phyloP scores from a whole-genome alignment of 345 rosid genomes.

The Acer negundo region DNA sequence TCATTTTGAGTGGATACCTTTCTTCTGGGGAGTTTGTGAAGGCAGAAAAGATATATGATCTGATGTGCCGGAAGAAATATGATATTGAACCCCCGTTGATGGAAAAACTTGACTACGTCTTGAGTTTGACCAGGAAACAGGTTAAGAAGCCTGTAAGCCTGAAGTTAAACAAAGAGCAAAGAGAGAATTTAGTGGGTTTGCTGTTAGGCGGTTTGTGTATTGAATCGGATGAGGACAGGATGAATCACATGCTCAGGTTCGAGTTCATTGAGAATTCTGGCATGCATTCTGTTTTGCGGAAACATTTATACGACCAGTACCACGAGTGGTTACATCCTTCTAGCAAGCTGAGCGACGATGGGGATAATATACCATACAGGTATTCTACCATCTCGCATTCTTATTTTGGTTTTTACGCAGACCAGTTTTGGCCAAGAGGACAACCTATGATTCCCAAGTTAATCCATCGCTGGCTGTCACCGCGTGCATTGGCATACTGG shows the following conservation, averaged over 20 bases:
- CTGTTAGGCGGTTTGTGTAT: slow-evolving; percentile 78
- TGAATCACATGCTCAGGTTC: slow-evolving; percentile 57
- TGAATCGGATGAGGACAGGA: slow-evolving; percentile 58
- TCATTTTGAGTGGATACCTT: slow-evolving; percentile 57
- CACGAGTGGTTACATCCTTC: slow-evolving; percentile 80
- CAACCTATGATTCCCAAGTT: slow-evolving; percentile 69
- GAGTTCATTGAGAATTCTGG: slow-evolving; percentile 58
- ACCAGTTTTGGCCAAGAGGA: slow-evolving; percentile 72
- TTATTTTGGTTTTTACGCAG: slow-evolving; percentile 68
- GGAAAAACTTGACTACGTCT: slow-evolving; percentile 64
- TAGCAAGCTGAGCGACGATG: slow-evolving; percentile 29
- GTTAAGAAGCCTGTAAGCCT: slow-evolving; percentile 57
- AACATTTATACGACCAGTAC: slow-evolving; percentile 60
- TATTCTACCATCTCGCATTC: slow-evolving; percentile 61
- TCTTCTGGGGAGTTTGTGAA: slow-evolving; percentile 52
- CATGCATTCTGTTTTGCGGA: slow-evolving; percentile 53
- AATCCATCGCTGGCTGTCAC: slow-evolving; percentile 86
- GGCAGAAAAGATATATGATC: slow-evolving; percentile 64
- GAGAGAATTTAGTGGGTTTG: slow-evolving; percentile 84
- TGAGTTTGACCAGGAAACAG: slow-evolving; percentile 54
- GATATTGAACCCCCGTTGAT: slow-evolving; percentile 53
- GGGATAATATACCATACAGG: slow-evolving; percentile 40
- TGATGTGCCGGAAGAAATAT: slow-evolving; percentile 70
- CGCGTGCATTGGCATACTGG: slow-evolving; percentile 75
- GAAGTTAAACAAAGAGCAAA: slow-evolving; percentile 77